phyloP scores from a whole-genome alignment of 352 stramenopile genomes.

The Plasmopara viticola region DNA sequence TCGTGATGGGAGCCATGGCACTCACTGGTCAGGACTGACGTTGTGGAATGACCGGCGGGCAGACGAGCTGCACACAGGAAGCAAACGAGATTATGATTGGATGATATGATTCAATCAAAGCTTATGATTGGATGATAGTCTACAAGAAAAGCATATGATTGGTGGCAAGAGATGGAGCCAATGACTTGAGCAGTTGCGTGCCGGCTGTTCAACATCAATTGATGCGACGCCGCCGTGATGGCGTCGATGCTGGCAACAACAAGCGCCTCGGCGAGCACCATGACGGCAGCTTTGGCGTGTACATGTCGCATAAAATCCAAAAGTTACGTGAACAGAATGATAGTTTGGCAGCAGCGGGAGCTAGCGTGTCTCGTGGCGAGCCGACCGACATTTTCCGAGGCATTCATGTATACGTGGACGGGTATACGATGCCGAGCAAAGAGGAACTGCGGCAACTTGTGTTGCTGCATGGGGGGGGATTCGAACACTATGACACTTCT shows the following conservation, averaged over 20 bases:
- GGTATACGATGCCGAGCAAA: slow-evolving; percentile 78
- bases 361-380: background rate
- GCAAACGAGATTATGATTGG: slow-evolving; percentile 8
- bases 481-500: slow-evolving; percentile 86
- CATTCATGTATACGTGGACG: slow-evolving; percentile 85
- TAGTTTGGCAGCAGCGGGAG: slow-evolving; percentile 14
- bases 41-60: slow-evolving; percentile 15
- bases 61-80: slow-evolving; percentile 8
- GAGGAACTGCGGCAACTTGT: slow-evolving; percentile 80
- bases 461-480: slow-evolving; percentile 70
- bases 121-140: slow-evolving; percentile 1
- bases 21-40: slow-evolving; percentile 11
- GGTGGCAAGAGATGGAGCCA: no score
- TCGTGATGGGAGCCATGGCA: slow-evolving; percentile 40
- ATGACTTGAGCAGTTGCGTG: no score
- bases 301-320: slow-evolving; percentile 90
- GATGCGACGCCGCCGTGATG: slow-evolving; percentile 17
- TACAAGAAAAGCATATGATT: background rate
- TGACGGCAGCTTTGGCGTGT: slow-evolving; percentile 80
- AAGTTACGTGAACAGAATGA: slow-evolving; percentile 79
- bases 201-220: background rate
- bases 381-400: slow-evolving; percentile 46
- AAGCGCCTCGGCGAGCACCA: slow-evolving; percentile 80
- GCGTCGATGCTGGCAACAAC: slow-evolving; percentile 9
- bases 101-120: background rate